Evolutionary conservation across 2,329 filamentous ascomycete genomes (phyloP).

Genomic region (Aureobasidium sp.): DNA sequence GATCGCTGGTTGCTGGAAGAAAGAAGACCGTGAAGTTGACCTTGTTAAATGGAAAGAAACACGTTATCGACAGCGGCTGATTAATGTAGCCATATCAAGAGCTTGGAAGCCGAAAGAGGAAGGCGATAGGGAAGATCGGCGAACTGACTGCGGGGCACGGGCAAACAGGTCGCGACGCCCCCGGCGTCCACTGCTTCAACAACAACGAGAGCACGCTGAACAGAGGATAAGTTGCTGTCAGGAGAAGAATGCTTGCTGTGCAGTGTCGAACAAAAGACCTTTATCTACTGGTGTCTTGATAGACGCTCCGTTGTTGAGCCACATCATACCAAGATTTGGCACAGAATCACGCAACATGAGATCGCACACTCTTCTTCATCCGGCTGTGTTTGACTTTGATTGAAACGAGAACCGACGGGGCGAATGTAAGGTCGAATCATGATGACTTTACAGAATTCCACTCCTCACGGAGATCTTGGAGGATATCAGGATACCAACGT

Average conservation of each 20-base stretch:
- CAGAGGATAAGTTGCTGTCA: too few relatives aligned
- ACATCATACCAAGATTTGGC: too few relatives aligned
- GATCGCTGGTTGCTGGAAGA: not conserved
- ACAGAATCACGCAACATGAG: too few relatives aligned
- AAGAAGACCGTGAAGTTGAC: not conserved
- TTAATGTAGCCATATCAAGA: not conserved
- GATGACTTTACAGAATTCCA: not conserved
- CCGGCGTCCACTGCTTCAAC: not conserved
- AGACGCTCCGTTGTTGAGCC: too few relatives aligned
- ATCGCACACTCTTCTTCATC: too few relatives aligned
- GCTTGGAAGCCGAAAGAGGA: not conserved
- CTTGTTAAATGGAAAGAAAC: not conserved
- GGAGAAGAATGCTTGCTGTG: too few relatives aligned
- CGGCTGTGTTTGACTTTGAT: too few relatives aligned
- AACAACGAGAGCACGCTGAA: not conserved
- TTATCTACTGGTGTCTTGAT: too few relatives aligned
- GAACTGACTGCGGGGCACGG: not conserved
- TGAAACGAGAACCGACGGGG: too few relatives aligned
- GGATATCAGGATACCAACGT: constrained; percentile 53
- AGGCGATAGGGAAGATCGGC: constrained; percentile 5
- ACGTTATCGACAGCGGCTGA: constrained; percentile 4
- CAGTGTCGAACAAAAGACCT: too few relatives aligned
- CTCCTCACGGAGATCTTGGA: constrained; percentile 36
- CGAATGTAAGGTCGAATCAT: too few relatives aligned
- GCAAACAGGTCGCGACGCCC: not conserved